Evolutionary conservation across 345 rosid genomes (phyloP).

Genomic region (Salix viminalis): DNA sequence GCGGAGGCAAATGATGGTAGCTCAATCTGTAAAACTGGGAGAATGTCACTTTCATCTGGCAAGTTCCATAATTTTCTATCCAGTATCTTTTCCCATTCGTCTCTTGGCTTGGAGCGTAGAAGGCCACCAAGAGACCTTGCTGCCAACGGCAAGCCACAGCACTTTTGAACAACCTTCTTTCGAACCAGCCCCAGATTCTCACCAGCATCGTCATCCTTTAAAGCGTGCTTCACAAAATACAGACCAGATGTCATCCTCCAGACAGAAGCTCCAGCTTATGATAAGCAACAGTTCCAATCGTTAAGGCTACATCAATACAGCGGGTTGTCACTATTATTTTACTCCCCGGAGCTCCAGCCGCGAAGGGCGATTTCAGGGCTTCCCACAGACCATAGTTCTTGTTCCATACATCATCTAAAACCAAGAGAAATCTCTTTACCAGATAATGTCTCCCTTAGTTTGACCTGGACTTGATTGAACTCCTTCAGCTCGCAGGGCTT

Average conservation of each 20-base stretch:
- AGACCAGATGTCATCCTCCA: constrained; percentile 12
- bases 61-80: too few species aligned
- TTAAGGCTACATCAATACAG: background rate
- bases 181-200: background rate
- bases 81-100: too few species aligned
- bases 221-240: constrained; percentile 13
- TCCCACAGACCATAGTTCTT: background rate
- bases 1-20: constrained; percentile 7
- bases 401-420: constrained; percentile 5
- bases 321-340: constrained; percentile 8
- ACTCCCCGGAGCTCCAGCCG: background rate
- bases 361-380: background rate
- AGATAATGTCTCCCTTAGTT: background rate
- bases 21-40: constrained; percentile 9
- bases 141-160: constrained; percentile 23
- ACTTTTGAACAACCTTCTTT: constrained; percentile 3
- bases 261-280: constrained; percentile 2
- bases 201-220: background rate
- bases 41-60: constrained; percentile 2
- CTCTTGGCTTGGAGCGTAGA: background rate
- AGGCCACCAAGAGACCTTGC: constrained; percentile 23
- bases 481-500: background rate
- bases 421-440: background rate
- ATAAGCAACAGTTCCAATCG: background rate
- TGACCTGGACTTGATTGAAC: background rate